These are phyloP conservation scores for Zygosaccharomyces bisporus DNA, from an alignment of 805 yeast genomes.

Conservation along the genomic window DNA sequence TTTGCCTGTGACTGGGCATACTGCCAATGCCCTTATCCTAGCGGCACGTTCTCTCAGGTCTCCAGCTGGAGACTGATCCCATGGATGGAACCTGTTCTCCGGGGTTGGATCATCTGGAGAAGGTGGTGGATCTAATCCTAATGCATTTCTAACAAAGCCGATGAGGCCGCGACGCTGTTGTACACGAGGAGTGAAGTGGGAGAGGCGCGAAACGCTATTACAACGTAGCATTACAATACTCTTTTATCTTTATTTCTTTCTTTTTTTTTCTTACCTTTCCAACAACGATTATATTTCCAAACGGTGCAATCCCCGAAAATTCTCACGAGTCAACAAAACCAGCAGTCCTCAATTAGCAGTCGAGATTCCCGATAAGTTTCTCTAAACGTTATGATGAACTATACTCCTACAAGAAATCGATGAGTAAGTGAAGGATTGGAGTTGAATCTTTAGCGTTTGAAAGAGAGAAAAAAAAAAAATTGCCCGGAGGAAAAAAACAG, in stretches of 20 bases:
- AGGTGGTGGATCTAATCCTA: slow-evolving; percentile 60
- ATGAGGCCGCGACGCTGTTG: slow-evolving; percentile 28
- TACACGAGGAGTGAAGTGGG: neutral
- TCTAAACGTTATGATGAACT: too few species aligned
- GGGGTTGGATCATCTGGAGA: slow-evolving; percentile 65
- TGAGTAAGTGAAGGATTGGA: neutral
- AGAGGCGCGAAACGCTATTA: neutral
- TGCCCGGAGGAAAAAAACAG: neutral
- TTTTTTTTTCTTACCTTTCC: neutral
- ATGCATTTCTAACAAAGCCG: slow-evolving; percentile 43
- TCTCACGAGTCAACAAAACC: neutral
- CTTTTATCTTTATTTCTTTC: neutral
- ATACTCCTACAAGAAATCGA: too few species aligned
- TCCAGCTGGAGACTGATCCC: slow-evolving; percentile 90
- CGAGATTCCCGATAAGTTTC: too few species aligned
- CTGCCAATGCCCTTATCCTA: slow-evolving; percentile 77
- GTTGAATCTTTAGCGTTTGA: neutral
- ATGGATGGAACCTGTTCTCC: slow-evolving; percentile 71
- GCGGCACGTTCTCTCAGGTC: slow-evolving; percentile 91
- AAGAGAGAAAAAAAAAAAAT: neutral
- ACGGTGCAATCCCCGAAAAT: neutral
- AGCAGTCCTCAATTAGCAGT: neutral
- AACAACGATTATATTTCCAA: neutral
- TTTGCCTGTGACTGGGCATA: slow-evolving; percentile 83
- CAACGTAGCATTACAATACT: neutral